Evolutionary conservation across 345 rosid genomes (phyloP), one percentile per base, ranked within the genome.

Genomic region (Boechera retrofracta): DNA sequence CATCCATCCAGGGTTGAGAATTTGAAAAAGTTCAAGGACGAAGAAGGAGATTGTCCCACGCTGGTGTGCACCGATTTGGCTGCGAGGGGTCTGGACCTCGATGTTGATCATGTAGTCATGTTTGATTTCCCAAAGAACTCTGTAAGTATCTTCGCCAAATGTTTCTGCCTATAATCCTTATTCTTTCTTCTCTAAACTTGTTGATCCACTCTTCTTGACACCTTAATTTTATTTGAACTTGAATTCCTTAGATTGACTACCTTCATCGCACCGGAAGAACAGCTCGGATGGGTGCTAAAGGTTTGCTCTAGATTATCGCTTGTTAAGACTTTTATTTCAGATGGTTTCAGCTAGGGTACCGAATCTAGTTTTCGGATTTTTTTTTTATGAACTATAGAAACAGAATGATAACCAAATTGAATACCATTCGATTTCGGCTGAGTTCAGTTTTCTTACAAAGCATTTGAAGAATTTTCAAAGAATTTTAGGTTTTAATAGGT

Each of bases 251-350:
- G 98, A 87, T 94, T 48, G 98, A 94, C 79, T 94, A 92, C 89
- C 93, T 94, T 80, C 98, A 92, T 83, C 97, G 97, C 57, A 90
- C 95, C 0, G 98, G 98, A 49, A 87, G 98, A 89, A 94, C 97
- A 69, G 98, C 98, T 73, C 91, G 95, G 2, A 94, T 94, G 98
- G 98, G 98, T 57, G 98, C 98, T 61, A 90, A 94, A 90, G 98
- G 97, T 94, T 74, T 54, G 83, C 35, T 59, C 10, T 31, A 52
- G 16, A 51, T 33, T 60, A 18, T 49, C 5, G 51, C 26, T 18
- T 60, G 36, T 67, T 15, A 51, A 8, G 21, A 35, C 6, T 32
- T 33, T 5, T 67, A 59, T 36, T 15, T 39, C 52, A 69, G 6
- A 41, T 13, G n/a, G n/a, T 41, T 55, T 18, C 18, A 55, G 13